A percentile compares a stretch with the other conserved stretches of the same genome.
Conservation (phyloP, 2,329 filamentous ascomycete species). For the Aciculosporium take region DNA sequence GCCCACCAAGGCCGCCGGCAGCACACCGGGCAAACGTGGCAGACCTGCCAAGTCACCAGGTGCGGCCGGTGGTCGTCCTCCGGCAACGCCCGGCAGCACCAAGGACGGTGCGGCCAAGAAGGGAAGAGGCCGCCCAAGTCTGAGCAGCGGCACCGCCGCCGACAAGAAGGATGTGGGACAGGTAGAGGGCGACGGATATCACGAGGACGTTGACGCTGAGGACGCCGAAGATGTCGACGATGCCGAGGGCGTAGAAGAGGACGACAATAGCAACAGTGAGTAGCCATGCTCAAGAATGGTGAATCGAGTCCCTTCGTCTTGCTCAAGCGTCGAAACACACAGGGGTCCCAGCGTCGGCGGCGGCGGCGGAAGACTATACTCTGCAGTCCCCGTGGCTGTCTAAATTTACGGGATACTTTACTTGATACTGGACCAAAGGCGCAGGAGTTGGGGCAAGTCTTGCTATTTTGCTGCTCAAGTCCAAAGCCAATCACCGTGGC, state of each 20-base stretch:
- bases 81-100: conserved; percentile 7
- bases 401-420: conserved; percentile 3
- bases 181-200: conserved; percentile 14
- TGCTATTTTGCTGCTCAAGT: too few species aligned
- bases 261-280: conserved; percentile 9
- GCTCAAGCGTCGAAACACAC: conserved; percentile 1
- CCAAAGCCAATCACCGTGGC: too few species aligned
- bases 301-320: neutral
- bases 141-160: neutral
- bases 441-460: neutral
- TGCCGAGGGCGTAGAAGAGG: conserved; percentile 9
- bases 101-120: conserved; percentile 11
- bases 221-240: conserved; percentile 10
- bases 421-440: neutral
- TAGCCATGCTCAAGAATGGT: conserved; percentile 5
- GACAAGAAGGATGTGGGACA: neutral
- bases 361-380: neutral
- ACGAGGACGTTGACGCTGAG: conserved; percentile 11
- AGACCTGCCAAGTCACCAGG: conserved; percentile 15
- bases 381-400: conserved; percentile 4
- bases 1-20: conserved; percentile 9
- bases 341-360: conserved; percentile 1
- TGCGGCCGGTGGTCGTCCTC: conserved; percentile 7
- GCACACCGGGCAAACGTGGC: conserved; percentile 13
- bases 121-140: conserved; percentile 3